phyloP scores from a whole-genome alignment of 306 rosid species.

The Rosa lucieae region DNA sequence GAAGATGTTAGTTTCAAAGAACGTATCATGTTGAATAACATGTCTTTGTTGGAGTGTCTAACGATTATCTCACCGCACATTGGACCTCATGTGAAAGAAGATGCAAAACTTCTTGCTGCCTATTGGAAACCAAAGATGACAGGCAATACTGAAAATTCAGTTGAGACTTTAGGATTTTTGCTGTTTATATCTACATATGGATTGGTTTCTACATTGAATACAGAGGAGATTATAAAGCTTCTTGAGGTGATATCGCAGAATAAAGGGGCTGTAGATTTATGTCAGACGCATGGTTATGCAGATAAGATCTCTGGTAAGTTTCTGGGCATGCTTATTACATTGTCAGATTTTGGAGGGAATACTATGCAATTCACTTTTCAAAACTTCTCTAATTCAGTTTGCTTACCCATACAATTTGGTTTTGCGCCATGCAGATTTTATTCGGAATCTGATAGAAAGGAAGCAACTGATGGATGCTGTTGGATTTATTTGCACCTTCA shows the following conservation, averaged over 20 bases:
- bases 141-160: conserved; percentile 24
- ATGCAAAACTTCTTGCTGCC: conserved; percentile 46
- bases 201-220: conserved; percentile 32
- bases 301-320: conserved; percentile 14
- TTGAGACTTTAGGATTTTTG: conserved; percentile 33
- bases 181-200: conserved; percentile 24
- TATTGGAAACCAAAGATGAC: conserved; percentile 32
- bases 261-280: conserved; percentile 34
- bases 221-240: conserved; percentile 43
- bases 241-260: conserved; percentile 25
- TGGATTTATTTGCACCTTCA: conserved; percentile 49
- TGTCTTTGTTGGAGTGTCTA: conserved; percentile 24
- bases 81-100: conserved; percentile 36
- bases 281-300: conserved; percentile 33
- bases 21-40: conserved; percentile 15
- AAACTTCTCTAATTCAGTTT: no score
- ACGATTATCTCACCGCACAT: conserved; percentile 38
- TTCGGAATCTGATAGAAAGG: conserved; percentile 37
- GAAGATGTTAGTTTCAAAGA: conserved; percentile 14
- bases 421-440: conserved; percentile 32
- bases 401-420: no score
- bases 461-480: conserved; percentile 46
- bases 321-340: no score
- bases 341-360: no score
- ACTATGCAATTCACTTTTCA: no score